Base-by-base conservation (phyloP, 1,139 yeast species). In the Geotrichum restrictum region DNA sequence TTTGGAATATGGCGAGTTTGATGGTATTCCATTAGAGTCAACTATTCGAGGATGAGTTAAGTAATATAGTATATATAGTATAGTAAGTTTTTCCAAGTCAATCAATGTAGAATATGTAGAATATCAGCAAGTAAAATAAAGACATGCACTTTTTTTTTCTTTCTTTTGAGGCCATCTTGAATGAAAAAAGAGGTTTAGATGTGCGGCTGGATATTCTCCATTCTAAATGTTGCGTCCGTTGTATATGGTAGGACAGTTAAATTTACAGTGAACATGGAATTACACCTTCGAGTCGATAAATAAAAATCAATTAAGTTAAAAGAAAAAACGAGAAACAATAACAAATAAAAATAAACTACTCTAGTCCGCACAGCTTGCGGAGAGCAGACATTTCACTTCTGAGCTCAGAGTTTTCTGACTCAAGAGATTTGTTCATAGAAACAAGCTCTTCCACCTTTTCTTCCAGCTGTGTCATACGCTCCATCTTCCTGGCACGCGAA, bases 51-150 rank as follows among this genome's bases (percentile, higher is more conserved):
- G 34, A 22, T 40, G 14, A 38, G 3, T 18, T 18, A 16, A 18
- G 13, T n/a, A n/a, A n/a, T n/a, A n/a, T n/a, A n/a, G n/a, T n/a
- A n/a, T n/a, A n/a, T n/a, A n/a, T n/a, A n/a, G n/a, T n/a, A n/a
- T n/a, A n/a, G n/a, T n/a, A n/a, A n/a, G n/a, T n/a, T n/a, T n/a
- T n/a, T n/a, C n/a, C n/a, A n/a, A n/a, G n/a, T n/a, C n/a, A n/a
- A n/a, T n/a, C n/a, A n/a, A n/a, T n/a, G n/a, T n/a, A 93, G 71
- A 96, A 88, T 89, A 66, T 93, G 96, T 59, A 93, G 71, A 40
- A 93, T 88, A 58, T 93, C 98, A 0, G 98, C 97, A 60, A 87
- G 95, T 0, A 96, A 80, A 56, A 95, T 85, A 71, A 94, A 98
- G n/a, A 93, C 96, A 65, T 86, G n/a, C n/a, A n/a, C n/a, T n/a